Conservation (phyloP, 225 moss, liverwort and hornwort genomes). For the Polytrichum commune region DNA sequence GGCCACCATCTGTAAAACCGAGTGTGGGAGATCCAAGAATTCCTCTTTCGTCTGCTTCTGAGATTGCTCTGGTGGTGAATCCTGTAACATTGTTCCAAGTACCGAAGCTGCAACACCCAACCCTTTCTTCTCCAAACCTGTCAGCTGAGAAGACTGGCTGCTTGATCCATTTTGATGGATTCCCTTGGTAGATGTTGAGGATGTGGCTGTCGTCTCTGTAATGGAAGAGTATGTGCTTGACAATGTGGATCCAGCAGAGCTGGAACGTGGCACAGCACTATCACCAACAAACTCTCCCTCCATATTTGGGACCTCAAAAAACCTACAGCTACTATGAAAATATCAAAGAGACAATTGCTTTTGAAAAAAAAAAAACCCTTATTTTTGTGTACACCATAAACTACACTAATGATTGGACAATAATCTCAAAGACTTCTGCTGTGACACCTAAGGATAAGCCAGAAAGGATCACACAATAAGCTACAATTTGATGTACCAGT, state of each 20-base stretch:
- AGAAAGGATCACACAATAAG: too few species aligned
- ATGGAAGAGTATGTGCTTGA: constrained; percentile 11
- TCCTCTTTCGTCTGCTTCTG: constrained; percentile 30
- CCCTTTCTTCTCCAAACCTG: neutral
- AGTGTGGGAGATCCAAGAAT: constrained; percentile 72
- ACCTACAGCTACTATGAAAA: neutral
- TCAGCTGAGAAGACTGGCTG: constrained; percentile 7
- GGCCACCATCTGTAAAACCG: constrained; percentile 77
- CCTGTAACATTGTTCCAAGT: constrained; percentile 12
- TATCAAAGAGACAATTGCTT: neutral
- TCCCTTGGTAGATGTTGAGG: constrained; percentile 14
- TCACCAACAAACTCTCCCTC: constrained; percentile 26
- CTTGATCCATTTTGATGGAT: constrained; percentile 11
- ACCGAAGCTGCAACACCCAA: constrained; percentile 31
- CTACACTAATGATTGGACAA: neutral
- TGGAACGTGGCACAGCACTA: constrained; percentile 3
- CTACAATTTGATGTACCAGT: too few species aligned
- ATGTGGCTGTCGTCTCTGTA: constrained; percentile 15
- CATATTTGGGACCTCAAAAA: constrained; percentile 24
- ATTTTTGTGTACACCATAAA: neutral
- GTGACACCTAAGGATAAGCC: too few species aligned
- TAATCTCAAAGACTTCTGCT: neutral
- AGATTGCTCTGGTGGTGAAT: neutral
- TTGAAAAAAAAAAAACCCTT: neutral
- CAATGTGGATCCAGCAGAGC: constrained; percentile 14